A percentile compares a stretch with the other conserved stretches of the same genome.
Evolutionary conservation across 768 basidiomycete genomes (phyloP).

Genomic region (Coprinopsis sp.): DNA sequence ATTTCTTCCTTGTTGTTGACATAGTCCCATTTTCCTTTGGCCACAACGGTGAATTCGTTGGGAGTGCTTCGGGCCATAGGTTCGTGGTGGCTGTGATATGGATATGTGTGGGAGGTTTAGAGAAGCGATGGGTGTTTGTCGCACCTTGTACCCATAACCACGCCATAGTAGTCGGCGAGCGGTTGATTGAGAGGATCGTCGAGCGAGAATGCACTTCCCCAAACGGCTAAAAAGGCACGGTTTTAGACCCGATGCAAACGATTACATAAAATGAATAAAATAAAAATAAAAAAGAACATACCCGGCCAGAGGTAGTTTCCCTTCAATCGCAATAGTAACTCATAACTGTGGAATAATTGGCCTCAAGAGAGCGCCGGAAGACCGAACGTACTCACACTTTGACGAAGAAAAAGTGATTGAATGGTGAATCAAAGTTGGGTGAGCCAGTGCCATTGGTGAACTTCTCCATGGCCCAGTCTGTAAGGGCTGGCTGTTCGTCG

Average conservation of each 20-base stretch:
- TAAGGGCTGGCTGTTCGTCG: constrained; percentile 69
- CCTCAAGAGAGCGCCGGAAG: neutral
- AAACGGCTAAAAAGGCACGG: neutral
- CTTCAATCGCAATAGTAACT: constrained; percentile 60
- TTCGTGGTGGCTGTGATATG: constrained; percentile 52
- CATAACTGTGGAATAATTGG: constrained; percentile 40
- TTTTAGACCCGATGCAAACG: constrained; percentile 37
- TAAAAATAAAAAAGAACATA: too few relatives aligned
- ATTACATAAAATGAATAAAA: too few relatives aligned
- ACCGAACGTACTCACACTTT: constrained; percentile 37
- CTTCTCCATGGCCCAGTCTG: constrained; percentile 67
- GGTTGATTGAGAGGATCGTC: constrained; percentile 60
- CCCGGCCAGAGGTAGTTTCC: constrained; percentile 73
- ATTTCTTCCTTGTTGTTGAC: constrained; percentile 49
- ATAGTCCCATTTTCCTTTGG: constrained; percentile 60
- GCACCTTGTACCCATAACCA: constrained; percentile 68
- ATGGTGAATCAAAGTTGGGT: constrained; percentile 45
- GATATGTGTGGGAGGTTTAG: neutral
- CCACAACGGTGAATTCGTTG: constrained; percentile 57
- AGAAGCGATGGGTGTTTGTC: neutral
- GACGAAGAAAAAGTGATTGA: constrained; percentile 58
- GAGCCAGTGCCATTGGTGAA: constrained; percentile 62
- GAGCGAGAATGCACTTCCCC: constrained; percentile 44
- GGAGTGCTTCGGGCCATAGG: constrained; percentile 73
- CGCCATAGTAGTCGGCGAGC: constrained; percentile 58